These are phyloP conservation scores for Gossypium bickii DNA, from an alignment of 345 rosid genomes.

Conservation along the genomic window DNA sequence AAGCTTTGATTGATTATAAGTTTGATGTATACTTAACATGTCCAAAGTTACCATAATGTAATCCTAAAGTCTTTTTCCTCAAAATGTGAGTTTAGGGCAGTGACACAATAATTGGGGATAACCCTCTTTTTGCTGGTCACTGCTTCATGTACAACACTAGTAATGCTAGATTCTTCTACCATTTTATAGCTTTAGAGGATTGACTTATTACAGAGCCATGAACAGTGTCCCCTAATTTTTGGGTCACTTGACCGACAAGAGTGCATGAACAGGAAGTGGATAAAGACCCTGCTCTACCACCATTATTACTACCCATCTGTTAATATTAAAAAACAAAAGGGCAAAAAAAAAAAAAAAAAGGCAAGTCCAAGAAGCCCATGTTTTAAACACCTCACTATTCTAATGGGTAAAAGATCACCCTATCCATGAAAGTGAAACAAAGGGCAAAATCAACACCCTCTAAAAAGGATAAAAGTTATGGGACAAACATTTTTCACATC, in stretches of 20 bases:
- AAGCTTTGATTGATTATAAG: constrained; percentile 5
- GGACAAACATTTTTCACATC: constrained; percentile 4
- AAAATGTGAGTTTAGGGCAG: constrained; percentile 11
- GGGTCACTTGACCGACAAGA: constrained; percentile 33
- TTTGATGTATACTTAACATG: constrained; percentile 1
- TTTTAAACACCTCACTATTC: constrained; percentile 3
- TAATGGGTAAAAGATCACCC: not conserved
- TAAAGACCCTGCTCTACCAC: constrained; percentile 21
- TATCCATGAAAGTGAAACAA: constrained; percentile 16
- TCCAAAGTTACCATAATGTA: not conserved
- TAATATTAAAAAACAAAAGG: not conserved
- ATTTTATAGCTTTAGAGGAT: constrained; percentile 3
- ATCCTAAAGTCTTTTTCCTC: constrained; percentile 6
- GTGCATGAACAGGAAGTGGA: constrained; percentile 38
- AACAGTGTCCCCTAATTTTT: constrained; percentile 25
- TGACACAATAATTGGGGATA: constrained; percentile 26
- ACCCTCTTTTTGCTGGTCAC: constrained; percentile 5
- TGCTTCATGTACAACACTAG: constrained; percentile 3
- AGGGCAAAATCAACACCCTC: not conserved
- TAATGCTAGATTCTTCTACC: constrained; percentile 28
- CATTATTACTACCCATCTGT: constrained; percentile 16
- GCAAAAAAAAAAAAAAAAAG: not conserved
- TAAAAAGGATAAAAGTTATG: constrained; percentile 17
- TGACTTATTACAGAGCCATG: constrained; percentile 15
- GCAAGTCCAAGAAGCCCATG: not conserved